A percentile compares a stretch with the other conserved stretches of the same genome.
Conservation (phyloP, 495 filamentous ascomycete species). For the Pseudotulostoma volvatum region DNA sequence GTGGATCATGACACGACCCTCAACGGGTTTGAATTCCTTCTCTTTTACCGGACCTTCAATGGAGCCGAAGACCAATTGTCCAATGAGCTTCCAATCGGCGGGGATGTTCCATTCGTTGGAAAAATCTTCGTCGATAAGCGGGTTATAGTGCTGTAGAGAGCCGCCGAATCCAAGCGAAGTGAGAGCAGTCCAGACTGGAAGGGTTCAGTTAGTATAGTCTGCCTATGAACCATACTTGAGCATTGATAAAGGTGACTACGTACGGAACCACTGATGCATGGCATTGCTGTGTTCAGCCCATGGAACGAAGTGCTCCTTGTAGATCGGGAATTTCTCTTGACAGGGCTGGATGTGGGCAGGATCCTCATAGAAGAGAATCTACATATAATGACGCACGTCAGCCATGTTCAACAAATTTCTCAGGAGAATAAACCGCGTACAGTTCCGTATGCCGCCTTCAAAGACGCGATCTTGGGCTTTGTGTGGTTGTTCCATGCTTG, state of each 20-base stretch:
- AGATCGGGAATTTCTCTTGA: constrained; percentile 28
- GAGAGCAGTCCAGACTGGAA: constrained; percentile 34
- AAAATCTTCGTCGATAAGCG: constrained; percentile 29
- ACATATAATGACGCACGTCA: constrained; percentile 1
- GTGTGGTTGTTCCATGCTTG: constrained; percentile 31
- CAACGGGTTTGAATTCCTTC: constrained; percentile 23
- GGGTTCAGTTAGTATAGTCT: constrained; percentile 2
- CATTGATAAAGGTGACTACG: constrained; percentile 4
- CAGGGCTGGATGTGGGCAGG: constrained; percentile 24
- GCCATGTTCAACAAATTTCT: neutral
- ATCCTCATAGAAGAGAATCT: constrained; percentile 40
- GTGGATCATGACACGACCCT: constrained; percentile 24
- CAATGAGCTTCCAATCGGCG: constrained; percentile 27
- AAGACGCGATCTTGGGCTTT: constrained; percentile 25
- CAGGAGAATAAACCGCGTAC: constrained; percentile 13
- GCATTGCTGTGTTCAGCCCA: constrained; percentile 38
- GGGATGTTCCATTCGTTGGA: constrained; percentile 31
- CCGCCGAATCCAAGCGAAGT: constrained; percentile 34
- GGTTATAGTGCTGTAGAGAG: constrained; percentile 42
- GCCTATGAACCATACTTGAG: neutral
- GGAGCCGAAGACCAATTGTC: constrained; percentile 38
- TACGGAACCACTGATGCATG: constrained; percentile 39
- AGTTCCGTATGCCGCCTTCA: constrained; percentile 32
- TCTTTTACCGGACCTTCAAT: constrained; percentile 18
- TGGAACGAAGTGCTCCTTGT: constrained; percentile 27